Conservation (phyloP, 1,139 yeast genomes). For the Wickerhamomyces sp. region DNA sequence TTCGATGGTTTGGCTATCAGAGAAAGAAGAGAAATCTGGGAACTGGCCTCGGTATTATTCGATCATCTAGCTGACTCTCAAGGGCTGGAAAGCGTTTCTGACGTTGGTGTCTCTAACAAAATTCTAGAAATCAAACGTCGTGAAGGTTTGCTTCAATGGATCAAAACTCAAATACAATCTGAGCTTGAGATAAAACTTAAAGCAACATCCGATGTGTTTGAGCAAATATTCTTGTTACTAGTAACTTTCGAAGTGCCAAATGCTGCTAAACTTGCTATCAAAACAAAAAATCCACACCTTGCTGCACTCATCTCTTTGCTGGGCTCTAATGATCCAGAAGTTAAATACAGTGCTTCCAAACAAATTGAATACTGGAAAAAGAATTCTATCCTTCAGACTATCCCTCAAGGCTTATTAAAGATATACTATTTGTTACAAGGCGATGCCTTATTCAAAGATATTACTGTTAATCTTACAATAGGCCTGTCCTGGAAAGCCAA, state of each 20-base stretch:
- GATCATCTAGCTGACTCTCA: slow-evolving; percentile 34
- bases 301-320: slow-evolving; percentile 66
- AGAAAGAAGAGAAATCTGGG: slow-evolving; percentile 36
- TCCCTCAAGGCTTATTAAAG: slow-evolving; percentile 52
- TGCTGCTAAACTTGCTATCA: slow-evolving; percentile 61
- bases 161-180: slow-evolving; percentile 42
- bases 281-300: slow-evolving; percentile 59
- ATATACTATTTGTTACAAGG: slow-evolving; percentile 69
- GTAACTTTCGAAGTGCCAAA: slow-evolving; percentile 52
- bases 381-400: slow-evolving; percentile 33
- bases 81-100: slow-evolving; percentile 24
- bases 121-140: slow-evolving; percentile 40
- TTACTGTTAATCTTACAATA: slow-evolving; percentile 32
- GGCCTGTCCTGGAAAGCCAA: slow-evolving; percentile 65
- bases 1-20: slow-evolving; percentile 18
- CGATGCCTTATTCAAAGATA: slow-evolving; percentile 29
- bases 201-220: slow-evolving; percentile 35
- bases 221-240: slow-evolving; percentile 47
- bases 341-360: slow-evolving; percentile 47
- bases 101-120: slow-evolving; percentile 26
- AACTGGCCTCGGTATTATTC: slow-evolving; percentile 53
- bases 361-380: slow-evolving; percentile 68
- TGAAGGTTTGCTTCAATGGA: slow-evolving; percentile 52
- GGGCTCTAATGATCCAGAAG: slow-evolving; percentile 62
- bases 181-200: slow-evolving; percentile 36